Evolutionary conservation across 495 filamentous ascomycete genomes (phyloP).

Genomic region (Xanthoparmelia taractica): DNA sequence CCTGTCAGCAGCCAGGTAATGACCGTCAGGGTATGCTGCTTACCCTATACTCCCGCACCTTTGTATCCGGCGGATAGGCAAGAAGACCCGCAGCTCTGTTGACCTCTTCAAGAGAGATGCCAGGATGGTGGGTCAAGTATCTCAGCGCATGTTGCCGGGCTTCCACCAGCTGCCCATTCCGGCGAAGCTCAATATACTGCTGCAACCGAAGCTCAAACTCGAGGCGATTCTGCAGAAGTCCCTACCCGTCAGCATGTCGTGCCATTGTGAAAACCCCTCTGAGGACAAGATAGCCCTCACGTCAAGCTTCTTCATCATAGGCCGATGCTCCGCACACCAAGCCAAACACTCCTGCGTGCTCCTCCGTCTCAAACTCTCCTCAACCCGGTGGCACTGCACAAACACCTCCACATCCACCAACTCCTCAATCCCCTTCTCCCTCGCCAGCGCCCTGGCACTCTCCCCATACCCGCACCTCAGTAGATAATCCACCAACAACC

Average conservation of each 20-base stretch:
- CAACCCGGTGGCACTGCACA: constrained; percentile 68
- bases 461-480: constrained; percentile 73
- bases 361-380: constrained; percentile 59
- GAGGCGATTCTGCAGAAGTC: constrained; percentile 58
- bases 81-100: constrained; percentile 71
- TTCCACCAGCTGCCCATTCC: constrained; percentile 61
- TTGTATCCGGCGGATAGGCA: constrained; percentile 58
- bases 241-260: constrained; percentile 28
- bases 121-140: constrained; percentile 59
- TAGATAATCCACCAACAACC: constrained; percentile 84
- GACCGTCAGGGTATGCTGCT: constrained; percentile 11
- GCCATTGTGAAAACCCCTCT: neutral
- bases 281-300: constrained; percentile 38
- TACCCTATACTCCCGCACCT: constrained; percentile 58
- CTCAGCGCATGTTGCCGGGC: constrained; percentile 76
- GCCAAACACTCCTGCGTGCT: constrained; percentile 68
- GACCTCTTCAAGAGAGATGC: constrained; percentile 61
- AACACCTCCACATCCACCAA: constrained; percentile 89
- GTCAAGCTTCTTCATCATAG: constrained; percentile 73
- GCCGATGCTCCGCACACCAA: constrained; percentile 91
- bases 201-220: constrained; percentile 94
- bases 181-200: constrained; percentile 86
- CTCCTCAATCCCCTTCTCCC: constrained; percentile 62
- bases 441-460: constrained; percentile 66
- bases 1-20: constrained; percentile 17